Conservation (phyloP, 139 green algal species). For the Pseudopediastrum boryanum region DNA sequence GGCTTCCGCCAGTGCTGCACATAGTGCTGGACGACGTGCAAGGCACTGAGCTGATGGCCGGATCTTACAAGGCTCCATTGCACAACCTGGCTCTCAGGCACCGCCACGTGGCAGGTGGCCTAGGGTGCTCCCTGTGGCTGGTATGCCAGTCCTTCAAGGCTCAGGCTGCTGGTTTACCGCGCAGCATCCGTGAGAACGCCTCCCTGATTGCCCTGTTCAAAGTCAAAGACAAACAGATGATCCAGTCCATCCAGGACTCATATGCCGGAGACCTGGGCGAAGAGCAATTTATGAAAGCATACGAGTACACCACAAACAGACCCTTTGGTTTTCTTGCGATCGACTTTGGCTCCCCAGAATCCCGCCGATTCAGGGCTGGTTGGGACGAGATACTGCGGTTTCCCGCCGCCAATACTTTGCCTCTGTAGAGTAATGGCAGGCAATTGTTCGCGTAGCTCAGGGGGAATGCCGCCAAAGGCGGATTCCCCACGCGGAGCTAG, state of each 20-base stretch:
- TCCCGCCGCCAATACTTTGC: too few relatives aligned
- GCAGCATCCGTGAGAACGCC: slow-evolving; percentile 6
- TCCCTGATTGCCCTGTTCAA: slow-evolving; percentile 8
- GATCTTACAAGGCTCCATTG: slow-evolving; percentile 3
- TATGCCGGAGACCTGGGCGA: slow-evolving; percentile 3
- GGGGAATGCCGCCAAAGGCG: too few relatives aligned
- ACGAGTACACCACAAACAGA: slow-evolving; percentile 7
- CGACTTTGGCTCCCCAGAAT: slow-evolving; percentile 6
- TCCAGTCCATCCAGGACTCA: background rate
- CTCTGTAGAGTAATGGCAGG: too few relatives aligned
- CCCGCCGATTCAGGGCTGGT: too few relatives aligned
- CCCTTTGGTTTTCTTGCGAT: slow-evolving; percentile 8
- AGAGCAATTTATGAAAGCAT: slow-evolving; percentile 5
- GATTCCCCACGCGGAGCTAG: too few relatives aligned
- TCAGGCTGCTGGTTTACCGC: background rate
- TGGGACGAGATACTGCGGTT: too few relatives aligned
- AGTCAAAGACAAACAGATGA: slow-evolving; percentile 5
- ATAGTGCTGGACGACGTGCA: slow-evolving; percentile 20
- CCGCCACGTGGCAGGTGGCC: slow-evolving; percentile 1
- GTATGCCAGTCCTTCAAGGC: slow-evolving; percentile 1
- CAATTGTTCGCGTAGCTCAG: too few relatives aligned
- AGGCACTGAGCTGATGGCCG: slow-evolving; percentile 14
- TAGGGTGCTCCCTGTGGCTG: slow-evolving; percentile 10
- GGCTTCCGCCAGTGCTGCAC: slow-evolving; percentile 4
- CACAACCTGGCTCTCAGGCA: slow-evolving; percentile 14